A percentile compares a stretch with the other conserved stretches of the same genome.
Evolutionary conservation across 768 basidiomycete species (phyloP).

Genomic region (Rhizopogon roseolus): DNA sequence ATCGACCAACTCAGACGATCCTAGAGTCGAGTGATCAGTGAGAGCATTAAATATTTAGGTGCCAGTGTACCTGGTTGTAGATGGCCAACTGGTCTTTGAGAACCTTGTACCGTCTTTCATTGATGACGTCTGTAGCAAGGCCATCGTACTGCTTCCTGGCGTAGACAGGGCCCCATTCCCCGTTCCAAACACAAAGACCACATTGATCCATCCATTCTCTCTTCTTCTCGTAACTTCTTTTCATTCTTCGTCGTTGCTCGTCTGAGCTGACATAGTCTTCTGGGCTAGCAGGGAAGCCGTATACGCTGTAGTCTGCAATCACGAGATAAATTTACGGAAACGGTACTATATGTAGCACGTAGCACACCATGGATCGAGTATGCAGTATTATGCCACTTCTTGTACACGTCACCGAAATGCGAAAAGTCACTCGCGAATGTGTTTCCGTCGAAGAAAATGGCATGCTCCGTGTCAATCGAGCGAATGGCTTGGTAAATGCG

Average conservation of each 20-base stretch:
- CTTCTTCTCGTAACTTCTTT: conserved; percentile 66
- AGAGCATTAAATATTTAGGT: background rate
- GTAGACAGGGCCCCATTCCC: conserved; percentile 84
- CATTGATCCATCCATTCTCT: conserved; percentile 71
- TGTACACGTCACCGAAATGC: conserved; percentile 59
- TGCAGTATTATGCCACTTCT: conserved; percentile 64
- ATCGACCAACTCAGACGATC: conserved; percentile 75
- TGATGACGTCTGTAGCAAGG: conserved; percentile 57
- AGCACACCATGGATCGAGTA: conserved; percentile 68
- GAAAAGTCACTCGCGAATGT: conserved; percentile 80
- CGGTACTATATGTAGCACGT: background rate
- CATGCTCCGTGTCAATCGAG: conserved; percentile 61
- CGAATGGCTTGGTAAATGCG: conserved; percentile 68
- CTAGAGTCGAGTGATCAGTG: conserved; percentile 21
- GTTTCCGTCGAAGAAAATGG: conserved; percentile 80
- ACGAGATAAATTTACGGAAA: background rate
- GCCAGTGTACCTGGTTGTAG: conserved; percentile 48
- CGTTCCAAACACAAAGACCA: conserved; percentile 69
- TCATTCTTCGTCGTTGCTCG: conserved; percentile 47
- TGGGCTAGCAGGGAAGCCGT: conserved; percentile 62
- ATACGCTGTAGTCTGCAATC: conserved; percentile 30
- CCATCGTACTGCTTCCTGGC: conserved; percentile 59
- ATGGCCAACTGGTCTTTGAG: conserved; percentile 71
- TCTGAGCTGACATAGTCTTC: conserved; percentile 50
- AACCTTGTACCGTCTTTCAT: conserved; percentile 58